These are phyloP conservation scores for Microsporum canis DNA, from an alignment of 2,329 filamentous ascomycete genomes.

Conservation along the genomic window DNA sequence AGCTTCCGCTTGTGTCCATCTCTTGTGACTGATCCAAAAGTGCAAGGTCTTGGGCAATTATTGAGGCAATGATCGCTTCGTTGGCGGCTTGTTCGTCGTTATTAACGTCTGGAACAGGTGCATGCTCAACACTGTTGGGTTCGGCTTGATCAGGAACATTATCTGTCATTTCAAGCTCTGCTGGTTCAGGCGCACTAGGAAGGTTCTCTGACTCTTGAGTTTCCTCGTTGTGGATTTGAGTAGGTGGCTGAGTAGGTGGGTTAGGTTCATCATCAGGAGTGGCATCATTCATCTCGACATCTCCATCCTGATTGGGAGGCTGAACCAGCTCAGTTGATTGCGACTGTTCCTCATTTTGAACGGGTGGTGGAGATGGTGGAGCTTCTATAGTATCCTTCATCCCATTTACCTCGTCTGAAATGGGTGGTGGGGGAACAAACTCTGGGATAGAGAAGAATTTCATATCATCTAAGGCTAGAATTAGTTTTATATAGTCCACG, in stretches of 20 bases:
- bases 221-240: background rate
- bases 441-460: background rate
- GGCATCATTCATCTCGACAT: conserved; percentile 11
- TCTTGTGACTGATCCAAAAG: conserved; percentile 14
- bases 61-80: conserved; percentile 22
- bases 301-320: conserved; percentile 13
- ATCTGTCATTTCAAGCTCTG: background rate
- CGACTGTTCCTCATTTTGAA: background rate
- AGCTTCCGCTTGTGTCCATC: background rate
- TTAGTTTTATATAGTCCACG: background rate
- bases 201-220: background rate
- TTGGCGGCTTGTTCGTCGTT: conserved; percentile 15
- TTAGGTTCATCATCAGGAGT: background rate
- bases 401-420: background rate
- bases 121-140: background rate
- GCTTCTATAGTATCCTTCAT: background rate
- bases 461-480: background rate
- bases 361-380: background rate
- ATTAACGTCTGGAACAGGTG: background rate
- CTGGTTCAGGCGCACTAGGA: background rate
- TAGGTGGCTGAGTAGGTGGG: background rate
- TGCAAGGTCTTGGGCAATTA: conserved; percentile 23
- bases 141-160: background rate
- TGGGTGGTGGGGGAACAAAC: background rate
- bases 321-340: background rate